Evolutionary conservation across 78 protist species (phyloP).

Genomic region (Dictyostelium firmibasis): DNA sequence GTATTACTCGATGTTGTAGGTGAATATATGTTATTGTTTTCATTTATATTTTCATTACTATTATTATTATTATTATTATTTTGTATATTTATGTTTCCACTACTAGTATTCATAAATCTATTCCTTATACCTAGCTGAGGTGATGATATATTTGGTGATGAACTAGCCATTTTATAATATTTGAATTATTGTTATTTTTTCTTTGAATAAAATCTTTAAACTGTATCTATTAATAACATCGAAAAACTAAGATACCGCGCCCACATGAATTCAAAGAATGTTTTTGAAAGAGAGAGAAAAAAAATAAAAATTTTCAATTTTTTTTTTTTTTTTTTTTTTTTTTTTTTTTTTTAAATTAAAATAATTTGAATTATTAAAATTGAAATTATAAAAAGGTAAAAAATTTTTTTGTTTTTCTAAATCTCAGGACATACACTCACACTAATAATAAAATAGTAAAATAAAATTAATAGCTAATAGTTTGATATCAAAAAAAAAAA

Average conservation of each 20-base stretch:
- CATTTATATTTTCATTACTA: background rate
- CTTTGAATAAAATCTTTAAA: background rate
- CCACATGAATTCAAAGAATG: background rate
- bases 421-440: too few relatives aligned
- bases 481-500: background rate
- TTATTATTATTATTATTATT: background rate
- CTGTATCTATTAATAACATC: too few relatives aligned
- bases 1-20: background rate
- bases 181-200: background rate
- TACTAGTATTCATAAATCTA: background rate
- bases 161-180: background rate
- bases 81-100: background rate
- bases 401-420: too few relatives aligned
- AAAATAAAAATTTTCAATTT: too few relatives aligned
- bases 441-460: background rate
- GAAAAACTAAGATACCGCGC: too few relatives aligned
- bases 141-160: conserved; percentile 1
- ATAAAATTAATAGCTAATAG: too few relatives aligned
- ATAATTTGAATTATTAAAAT: too few relatives aligned
- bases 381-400: too few relatives aligned
- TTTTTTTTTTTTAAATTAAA: too few relatives aligned
- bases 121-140: background rate
- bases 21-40: background rate
- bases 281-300: too few relatives aligned
- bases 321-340: too few relatives aligned